phyloP scores from a whole-genome alignment of 352 stramenopile species.

The Aphanomyces cochlioides region DNA sequence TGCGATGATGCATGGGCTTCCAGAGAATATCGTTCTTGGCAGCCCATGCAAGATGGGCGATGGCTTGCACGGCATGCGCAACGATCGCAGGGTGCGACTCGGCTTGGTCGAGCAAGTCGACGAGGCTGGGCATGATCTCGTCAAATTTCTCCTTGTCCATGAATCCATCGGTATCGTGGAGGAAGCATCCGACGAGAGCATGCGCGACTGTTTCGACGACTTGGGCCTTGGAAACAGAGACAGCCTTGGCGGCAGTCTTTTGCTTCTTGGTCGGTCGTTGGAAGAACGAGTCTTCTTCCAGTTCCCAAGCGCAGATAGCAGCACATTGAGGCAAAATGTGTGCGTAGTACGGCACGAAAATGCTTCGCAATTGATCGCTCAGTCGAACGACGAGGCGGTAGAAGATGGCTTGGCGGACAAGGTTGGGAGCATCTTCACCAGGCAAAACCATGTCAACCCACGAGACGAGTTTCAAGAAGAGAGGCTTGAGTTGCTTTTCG shows the following conservation, averaged over 20 bases:
- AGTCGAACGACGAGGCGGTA: conserved; percentile 80
- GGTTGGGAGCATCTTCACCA: conserved; percentile 32
- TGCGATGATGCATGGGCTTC: conserved; percentile 85
- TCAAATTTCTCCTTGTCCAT: conserved; percentile 87
- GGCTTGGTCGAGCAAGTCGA: conserved; percentile 73
- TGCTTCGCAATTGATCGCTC: conserved; percentile 73
- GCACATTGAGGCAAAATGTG: conserved; percentile 67
- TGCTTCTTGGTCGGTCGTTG: conserved; percentile 39
- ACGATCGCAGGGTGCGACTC: conserved; percentile 41
- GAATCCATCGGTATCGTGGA: conserved; percentile 82
- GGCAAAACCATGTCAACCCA: conserved; percentile 52
- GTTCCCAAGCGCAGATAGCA: conserved; percentile 46
- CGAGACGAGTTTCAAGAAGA: conserved; percentile 82
- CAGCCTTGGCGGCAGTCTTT: conserved; percentile 36
- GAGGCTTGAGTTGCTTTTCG: conserved; percentile 86
- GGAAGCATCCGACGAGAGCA: conserved; percentile 78
- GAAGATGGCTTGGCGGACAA: conserved; percentile 67
- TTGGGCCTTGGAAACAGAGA: conserved; percentile 39
- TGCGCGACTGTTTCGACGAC: conserved; percentile 56
- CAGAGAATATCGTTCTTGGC: conserved; percentile 84
- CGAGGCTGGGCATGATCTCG: conserved; percentile 59
- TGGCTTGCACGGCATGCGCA: conserved; percentile 55
- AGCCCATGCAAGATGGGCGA: conserved; percentile 81
- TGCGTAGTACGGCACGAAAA: conserved; percentile 86
- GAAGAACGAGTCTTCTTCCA: conserved; percentile 49